Conservation (phyloP, 305 asterid species). For the Solanum aculeatissimum region DNA sequence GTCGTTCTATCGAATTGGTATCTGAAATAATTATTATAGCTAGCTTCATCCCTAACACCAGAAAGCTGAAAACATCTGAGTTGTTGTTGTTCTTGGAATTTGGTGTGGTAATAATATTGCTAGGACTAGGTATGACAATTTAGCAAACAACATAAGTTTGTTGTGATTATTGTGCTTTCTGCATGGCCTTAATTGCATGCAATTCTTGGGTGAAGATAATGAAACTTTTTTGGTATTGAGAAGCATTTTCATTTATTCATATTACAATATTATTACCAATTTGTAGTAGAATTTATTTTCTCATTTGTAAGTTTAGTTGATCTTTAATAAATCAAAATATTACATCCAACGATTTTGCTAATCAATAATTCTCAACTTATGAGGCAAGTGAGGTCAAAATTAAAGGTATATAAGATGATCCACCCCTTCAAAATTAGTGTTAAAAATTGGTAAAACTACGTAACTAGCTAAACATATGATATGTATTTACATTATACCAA, state of each 20-base stretch:
- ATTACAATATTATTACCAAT: too few species aligned
- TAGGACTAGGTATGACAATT: not conserved
- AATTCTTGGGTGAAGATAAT: not conserved
- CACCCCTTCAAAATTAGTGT: not conserved
- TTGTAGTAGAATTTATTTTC: not conserved
- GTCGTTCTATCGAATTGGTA: not conserved
- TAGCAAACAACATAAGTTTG: not conserved
- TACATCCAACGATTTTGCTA: not conserved
- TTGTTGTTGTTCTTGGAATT: not conserved
- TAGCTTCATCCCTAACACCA: not conserved
- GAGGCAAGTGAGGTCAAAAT: not conserved
- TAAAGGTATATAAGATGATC: not conserved
- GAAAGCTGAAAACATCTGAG: not conserved
- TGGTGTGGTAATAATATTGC: not conserved
- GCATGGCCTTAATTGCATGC: constrained; percentile 4
- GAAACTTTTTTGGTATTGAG: not conserved
- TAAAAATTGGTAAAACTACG: too few species aligned
- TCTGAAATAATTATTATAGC: not conserved
- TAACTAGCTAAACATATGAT: too few species aligned
- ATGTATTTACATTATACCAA: too few species aligned
- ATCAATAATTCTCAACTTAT: not conserved
- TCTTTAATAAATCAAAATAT: not conserved
- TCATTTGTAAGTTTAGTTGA: not conserved
- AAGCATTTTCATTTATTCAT: not conserved
- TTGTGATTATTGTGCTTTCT: not conserved